Evolutionary conservation across 352 stramenopile species (phyloP).

Genomic region (Globisporangium cederbergense): DNA sequence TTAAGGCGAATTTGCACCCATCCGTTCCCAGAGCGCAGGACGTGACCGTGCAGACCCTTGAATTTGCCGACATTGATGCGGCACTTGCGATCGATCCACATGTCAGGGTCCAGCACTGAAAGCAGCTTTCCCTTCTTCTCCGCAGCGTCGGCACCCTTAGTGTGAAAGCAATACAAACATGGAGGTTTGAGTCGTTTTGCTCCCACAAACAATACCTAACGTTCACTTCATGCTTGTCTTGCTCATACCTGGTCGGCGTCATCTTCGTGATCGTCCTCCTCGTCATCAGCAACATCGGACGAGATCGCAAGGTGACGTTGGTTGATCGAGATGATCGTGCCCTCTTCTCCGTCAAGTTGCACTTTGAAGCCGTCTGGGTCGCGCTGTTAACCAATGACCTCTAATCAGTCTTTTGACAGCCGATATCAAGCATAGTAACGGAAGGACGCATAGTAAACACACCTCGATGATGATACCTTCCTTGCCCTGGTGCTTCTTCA

Average conservation of each 20-base stretch:
- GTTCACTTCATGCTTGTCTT: background rate
- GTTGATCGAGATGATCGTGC: slow-evolving; percentile 46
- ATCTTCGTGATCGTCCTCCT: slow-evolving; percentile 34
- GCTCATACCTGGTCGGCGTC: slow-evolving; percentile 21
- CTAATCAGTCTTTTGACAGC: background rate
- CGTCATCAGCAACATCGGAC: slow-evolving; percentile 27
- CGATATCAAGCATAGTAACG: background rate
- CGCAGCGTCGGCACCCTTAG: slow-evolving; percentile 19
- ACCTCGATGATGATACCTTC: slow-evolving; percentile 62
- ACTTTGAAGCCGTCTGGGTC: slow-evolving; percentile 37
- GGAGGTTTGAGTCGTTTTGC: too few species aligned
- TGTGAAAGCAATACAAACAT: too few species aligned
- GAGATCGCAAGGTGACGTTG: slow-evolving; percentile 45
- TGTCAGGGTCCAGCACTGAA: slow-evolving; percentile 78
- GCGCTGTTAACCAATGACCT: slow-evolving; percentile 10
- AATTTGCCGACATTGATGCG: slow-evolving; percentile 89
- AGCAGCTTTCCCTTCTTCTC: slow-evolving; percentile 59
- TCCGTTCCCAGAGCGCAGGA: slow-evolving; percentile 83
- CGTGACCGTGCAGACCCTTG: slow-evolving; percentile 66
- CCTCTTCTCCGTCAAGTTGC: slow-evolving; percentile 52
- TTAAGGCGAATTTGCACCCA: slow-evolving; percentile 84
- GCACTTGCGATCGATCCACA: slow-evolving; percentile 86
- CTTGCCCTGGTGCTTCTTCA: slow-evolving; percentile 74
- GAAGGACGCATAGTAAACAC: slow-evolving; percentile 10
- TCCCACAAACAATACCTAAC: background rate